Base-by-base conservation (phyloP, 1,139 yeast species). In the Sugiyamaella paludigena region DNA sequence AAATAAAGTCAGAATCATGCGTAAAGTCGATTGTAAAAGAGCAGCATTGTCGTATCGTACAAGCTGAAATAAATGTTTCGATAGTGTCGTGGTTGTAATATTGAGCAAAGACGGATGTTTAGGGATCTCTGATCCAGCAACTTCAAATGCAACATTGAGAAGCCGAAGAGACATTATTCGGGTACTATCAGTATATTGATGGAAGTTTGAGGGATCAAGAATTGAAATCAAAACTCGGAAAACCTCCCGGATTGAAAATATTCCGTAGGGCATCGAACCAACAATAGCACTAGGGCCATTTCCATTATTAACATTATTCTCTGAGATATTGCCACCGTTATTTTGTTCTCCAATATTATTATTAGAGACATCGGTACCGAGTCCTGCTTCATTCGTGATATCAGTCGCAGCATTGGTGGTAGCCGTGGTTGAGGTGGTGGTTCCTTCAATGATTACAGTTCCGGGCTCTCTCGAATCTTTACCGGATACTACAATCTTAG, bases 131-230 rank as follows among this genome's bases (percentile, higher is more conserved):
- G 72, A 68, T 2, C 97, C 97, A 6, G 92, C 75, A 8, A 88
- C 84, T 65, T 92, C 98, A 49, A 92, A 76, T 1, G 95, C 87
- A 0, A 84, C 83, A 47, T 82, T 83, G 36, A 94, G 75, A 40
- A 92, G 76, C 40, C 83, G 78, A 32, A 94, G 71, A 0, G 96
- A 94, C 71, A 92, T 82, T 11, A 87, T 84, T 49, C 96, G 77
- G 0, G 97, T 84, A 32, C 88, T 78, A 63, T 91, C 96, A 58
- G 94, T 87, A 60, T 88, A 94, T 61, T 86, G 92, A 59, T 80
- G 80, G 61, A 84, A 87, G 58, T 87, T 86, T 15, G 84, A 80
- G 0, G 96, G 95, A 9, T 94, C 83, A 36, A 91, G 77, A 68
- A 91, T 81, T 2, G 95, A 85, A n/a, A 89, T 80, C 42, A 92